These are phyloP conservation scores for Vigna angularis DNA, from an alignment of 306 rosid genomes.

Conservation along the genomic window DNA sequence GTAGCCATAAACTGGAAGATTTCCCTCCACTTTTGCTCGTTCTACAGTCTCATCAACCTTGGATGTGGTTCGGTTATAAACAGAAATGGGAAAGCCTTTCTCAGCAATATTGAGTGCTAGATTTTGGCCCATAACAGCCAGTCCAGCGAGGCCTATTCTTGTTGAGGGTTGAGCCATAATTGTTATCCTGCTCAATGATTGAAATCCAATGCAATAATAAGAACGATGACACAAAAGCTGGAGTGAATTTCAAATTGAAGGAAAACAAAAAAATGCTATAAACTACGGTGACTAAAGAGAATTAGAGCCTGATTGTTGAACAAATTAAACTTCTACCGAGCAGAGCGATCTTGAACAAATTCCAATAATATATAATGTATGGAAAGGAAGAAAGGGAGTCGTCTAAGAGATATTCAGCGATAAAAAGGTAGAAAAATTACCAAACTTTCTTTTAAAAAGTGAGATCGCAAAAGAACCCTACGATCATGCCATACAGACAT, in stretches of 20 bases:
- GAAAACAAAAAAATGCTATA: constrained; percentile 12
- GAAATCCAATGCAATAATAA: constrained; percentile 41
- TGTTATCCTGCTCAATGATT: constrained; percentile 54
- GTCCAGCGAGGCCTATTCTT: constrained; percentile 87
- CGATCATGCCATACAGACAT: constrained; percentile 26
- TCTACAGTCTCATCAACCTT: constrained; percentile 94
- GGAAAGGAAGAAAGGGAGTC: background rate
- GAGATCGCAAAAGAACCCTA: background rate
- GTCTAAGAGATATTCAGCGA: background rate
- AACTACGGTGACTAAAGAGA: constrained; percentile 14
- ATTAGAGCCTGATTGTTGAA: background rate
- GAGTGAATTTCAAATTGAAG: background rate
- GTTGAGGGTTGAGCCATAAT: constrained; percentile 70
- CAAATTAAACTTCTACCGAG: constrained; percentile 11
- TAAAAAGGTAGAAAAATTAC: background rate
- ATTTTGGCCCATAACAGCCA: constrained; percentile 98
- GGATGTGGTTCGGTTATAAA: constrained; percentile 86
- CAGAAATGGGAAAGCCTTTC: constrained; percentile 94
- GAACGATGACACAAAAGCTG: constrained; percentile 5
- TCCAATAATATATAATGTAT: constrained; percentile 27
- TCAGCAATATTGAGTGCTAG: constrained; percentile 94
- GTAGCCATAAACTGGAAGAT: constrained; percentile 88
- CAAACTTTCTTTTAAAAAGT: background rate
- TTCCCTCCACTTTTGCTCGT: constrained; percentile 79
- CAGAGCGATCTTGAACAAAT: constrained; percentile 9